A percentile compares a stretch with the other conserved stretches of the same genome.
Conservation (phyloP, 148 eudicot genomes). For the Silene conica region DNA sequence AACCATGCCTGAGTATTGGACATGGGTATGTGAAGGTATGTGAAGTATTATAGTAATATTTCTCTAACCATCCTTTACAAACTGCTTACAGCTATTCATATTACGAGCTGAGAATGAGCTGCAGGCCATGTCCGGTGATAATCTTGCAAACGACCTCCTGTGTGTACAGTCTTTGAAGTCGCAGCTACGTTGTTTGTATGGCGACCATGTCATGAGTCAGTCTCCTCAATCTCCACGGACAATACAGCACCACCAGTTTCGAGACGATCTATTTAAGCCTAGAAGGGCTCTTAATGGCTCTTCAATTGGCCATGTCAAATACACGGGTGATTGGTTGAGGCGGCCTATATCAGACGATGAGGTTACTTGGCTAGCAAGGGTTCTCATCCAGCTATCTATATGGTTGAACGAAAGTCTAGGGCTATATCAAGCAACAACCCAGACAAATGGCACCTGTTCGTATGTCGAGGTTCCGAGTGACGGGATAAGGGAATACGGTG, state of each 20-base stretch:
- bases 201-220: slow-evolving; percentile 41
- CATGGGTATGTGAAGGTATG: not conserved
- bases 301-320: slow-evolving; percentile 39
- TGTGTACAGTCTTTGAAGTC: slow-evolving; percentile 52
- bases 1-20: not conserved
- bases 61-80: not conserved
- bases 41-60: not conserved
- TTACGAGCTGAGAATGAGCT: slow-evolving; percentile 90
- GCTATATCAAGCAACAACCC: slow-evolving; percentile 38
- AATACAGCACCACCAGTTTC: slow-evolving; percentile 37
- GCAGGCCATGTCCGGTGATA: slow-evolving; percentile 58
- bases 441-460: slow-evolving; percentile 33
- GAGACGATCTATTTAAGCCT: slow-evolving; percentile 70
- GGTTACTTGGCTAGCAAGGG: slow-evolving; percentile 84
- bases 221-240: slow-evolving; percentile 29
- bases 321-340: slow-evolving; percentile 91
- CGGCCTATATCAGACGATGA: slow-evolving; percentile 84
- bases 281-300: slow-evolving; percentile 45
- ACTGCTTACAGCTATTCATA: slow-evolving; percentile 58
- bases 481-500: slow-evolving; percentile 37
- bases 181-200: slow-evolving; percentile 49
- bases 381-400: slow-evolving; percentile 53
- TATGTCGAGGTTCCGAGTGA: slow-evolving; percentile 53
- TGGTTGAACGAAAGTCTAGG: slow-evolving; percentile 66
- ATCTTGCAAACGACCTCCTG: slow-evolving; percentile 48